Evolutionary conservation across 371 early-diverging fungal species (phyloP), one percentile per base, ranked within the genome.

Genomic region (Sporodiniella umbellata): DNA sequence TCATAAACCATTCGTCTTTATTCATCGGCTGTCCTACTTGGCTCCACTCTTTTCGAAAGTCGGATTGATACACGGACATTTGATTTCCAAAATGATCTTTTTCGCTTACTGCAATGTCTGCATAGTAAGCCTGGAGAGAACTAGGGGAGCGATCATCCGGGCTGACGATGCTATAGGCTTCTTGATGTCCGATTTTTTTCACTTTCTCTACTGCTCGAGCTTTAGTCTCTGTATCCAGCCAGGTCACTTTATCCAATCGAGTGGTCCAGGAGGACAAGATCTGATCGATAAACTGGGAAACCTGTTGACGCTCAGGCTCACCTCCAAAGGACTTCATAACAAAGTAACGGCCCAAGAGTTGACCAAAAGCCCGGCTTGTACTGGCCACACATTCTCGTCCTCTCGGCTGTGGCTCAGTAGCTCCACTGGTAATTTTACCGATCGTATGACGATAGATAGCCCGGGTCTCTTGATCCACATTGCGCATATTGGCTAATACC

Each of bases 281-380:
- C 2, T 51, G 39, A 1, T 43, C 45, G 10, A 85, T 67, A 51
- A 80, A 70, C 5, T 54, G 42, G 6, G 48, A 42, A 0, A 53
- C 58, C 18, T 66, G 51, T 11, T 66, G 53, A 7, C 63, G 48
- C 25, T 69, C 58, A 17, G 58, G 14, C n/a, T 62, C 64, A 30
- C 73, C 72, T 21, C 71, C 72, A 51, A 80, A 80, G 2, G 62
- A 47, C 26, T 52, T 51, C 54, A 79, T 48, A 11, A 78, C 67
- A 66, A 67, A 85, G 45, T 76, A 83, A 21, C 83, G 73, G 0
- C 83, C 84, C 1, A 75, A 60, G 18, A 81, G 52, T 14, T 70
- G 68, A 2, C 84, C 83, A 49, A 87, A 58, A 1, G 62, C 49
- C 1, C 38, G 21, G 18, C 78, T 75, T 11, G 76, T 63, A 11